These are phyloP conservation scores for Acorus gramineus DNA, from an alignment of 106 monocot species.

Conservation along the genomic window DNA sequence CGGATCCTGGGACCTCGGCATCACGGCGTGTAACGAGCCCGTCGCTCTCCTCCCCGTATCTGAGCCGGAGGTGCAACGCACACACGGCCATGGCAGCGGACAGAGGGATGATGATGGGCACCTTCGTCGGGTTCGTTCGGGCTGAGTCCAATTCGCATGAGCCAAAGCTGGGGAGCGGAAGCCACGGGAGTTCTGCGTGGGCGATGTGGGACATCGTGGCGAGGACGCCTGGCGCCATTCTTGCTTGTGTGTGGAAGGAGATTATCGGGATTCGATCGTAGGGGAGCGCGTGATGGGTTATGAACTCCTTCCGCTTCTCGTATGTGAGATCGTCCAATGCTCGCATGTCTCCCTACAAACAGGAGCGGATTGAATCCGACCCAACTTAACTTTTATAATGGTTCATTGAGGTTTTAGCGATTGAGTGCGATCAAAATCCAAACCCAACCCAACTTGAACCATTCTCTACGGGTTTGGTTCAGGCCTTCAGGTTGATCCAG, in stretches of 20 bases:
- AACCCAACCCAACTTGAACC: no score
- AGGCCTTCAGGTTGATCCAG: no score
- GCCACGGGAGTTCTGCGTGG: conserved; percentile 63
- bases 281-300: conserved; percentile 51
- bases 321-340: conserved; percentile 86
- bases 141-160: conserved; percentile 6
- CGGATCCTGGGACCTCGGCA: conserved; percentile 78
- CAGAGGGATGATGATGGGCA: conserved; percentile 61
- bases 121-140: conserved; percentile 5
- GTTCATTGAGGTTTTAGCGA: no score
- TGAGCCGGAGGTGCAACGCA: conserved; percentile 46
- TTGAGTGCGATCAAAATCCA: no score
- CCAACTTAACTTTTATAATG: no score
- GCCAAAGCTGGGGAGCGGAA: conserved; percentile 31
- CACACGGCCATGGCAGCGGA: conserved; percentile 61
- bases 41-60: conserved; percentile 69
- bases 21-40: conserved; percentile 62
- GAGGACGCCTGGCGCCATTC: conserved; percentile 47
- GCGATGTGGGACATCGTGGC: conserved; percentile 61
- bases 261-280: conserved; percentile 54
- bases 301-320: conserved; percentile 59
- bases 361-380: no score
- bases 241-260: conserved; percentile 86
- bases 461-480: no score
- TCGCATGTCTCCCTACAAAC: conserved; percentile 61